A percentile compares a stretch with the other conserved stretches of the same genome.
These are phyloP conservation scores for Fusarium sororula DNA, from an alignment of 2,329 filamentous ascomycete species.

Conservation along the genomic window DNA sequence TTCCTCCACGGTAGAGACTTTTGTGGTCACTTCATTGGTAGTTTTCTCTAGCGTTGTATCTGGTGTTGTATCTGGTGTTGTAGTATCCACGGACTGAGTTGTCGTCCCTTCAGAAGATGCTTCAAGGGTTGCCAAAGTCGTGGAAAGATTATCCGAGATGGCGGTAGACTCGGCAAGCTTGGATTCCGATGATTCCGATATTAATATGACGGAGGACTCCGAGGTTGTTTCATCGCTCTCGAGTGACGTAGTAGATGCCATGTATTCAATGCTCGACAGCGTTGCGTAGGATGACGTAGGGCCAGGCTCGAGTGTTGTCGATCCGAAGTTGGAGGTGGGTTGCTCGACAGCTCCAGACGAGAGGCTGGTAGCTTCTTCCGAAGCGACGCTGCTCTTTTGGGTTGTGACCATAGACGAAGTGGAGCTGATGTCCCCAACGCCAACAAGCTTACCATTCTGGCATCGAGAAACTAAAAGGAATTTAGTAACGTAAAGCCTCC, in stretches of 20 bases:
- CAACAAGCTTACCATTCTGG: background rate
- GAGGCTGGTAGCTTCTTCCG: rapidly evolving
- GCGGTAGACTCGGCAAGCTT: background rate
- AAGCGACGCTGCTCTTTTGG: background rate
- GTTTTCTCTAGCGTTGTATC: background rate
- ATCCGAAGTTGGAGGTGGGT: background rate
- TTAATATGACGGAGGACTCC: rapidly evolving
- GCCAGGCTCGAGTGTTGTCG: background rate
- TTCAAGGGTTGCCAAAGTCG: rapidly evolving
- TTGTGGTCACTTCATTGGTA: background rate
- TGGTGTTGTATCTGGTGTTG: background rate
- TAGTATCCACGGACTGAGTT: rapidly evolving
- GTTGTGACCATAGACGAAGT: rapidly evolving
- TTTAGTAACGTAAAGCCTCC: rapidly evolving
- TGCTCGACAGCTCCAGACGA: background rate
- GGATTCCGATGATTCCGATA: rapidly evolving
- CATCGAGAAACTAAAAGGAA: rapidly evolving
- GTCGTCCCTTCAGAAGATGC: rapidly evolving
- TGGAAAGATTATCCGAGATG: rapidly evolving
- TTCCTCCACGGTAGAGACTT: rapidly evolving
- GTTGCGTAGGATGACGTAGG: rapidly evolving
- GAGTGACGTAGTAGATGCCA: background rate
- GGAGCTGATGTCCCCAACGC: rapidly evolving
- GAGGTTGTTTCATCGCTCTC: rapidly evolving
- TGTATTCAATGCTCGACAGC: background rate